Evolutionary conservation across 345 rosid genomes (phyloP).

Genomic region (Eucalyptus cloeziana): DNA sequence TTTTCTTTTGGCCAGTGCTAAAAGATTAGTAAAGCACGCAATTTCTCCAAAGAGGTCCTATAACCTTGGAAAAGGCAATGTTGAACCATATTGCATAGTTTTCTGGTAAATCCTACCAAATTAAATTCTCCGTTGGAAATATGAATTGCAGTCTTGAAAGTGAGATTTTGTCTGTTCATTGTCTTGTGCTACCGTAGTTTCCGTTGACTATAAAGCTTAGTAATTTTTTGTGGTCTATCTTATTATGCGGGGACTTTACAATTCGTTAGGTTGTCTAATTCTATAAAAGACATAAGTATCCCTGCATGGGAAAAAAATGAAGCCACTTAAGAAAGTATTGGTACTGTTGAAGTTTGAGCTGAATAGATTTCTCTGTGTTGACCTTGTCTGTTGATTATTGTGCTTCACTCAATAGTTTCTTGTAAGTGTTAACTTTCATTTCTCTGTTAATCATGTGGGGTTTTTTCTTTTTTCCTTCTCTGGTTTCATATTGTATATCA

Average conservation of each 20-base stretch:
- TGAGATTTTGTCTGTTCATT: not conserved
- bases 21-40: not conserved
- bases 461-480: not conserved
- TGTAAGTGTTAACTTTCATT: not conserved
- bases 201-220: not conserved
- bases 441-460: not conserved
- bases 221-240: not conserved
- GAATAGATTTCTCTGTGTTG: not conserved
- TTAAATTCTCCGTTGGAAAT: not conserved
- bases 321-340: not conserved
- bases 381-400: not conserved
- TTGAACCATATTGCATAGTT: not conserved
- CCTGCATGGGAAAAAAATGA: not conserved
- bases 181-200: not conserved
- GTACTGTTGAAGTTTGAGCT: not conserved
- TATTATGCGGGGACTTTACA: not conserved
- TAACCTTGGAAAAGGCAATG: not conserved
- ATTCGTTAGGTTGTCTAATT: not conserved
- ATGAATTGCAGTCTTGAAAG: not conserved
- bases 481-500: not conserved
- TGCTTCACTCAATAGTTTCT: not conserved
- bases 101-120: not conserved
- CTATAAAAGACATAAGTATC: not conserved
- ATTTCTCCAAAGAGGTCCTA: not conserved
- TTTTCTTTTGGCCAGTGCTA: not conserved